Evolutionary conservation across 1,139 yeast genomes (phyloP).

Genomic region (Diutina sp.): DNA sequence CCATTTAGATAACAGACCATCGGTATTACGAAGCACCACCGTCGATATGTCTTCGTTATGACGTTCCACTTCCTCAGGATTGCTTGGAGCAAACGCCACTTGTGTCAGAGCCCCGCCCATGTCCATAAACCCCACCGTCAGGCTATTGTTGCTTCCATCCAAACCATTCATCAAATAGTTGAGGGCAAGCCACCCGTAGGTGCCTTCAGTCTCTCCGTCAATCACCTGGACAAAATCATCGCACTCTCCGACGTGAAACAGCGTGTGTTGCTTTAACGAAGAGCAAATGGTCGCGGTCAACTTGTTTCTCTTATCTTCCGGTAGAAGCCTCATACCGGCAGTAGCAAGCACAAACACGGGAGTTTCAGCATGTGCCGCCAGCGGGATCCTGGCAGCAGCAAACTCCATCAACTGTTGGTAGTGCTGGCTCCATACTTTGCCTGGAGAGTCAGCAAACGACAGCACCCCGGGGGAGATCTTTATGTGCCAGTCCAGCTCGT

Average conservation of each 20-base stretch:
- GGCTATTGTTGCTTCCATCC: constrained; percentile 24
- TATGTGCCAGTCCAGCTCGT: constrained; percentile 44
- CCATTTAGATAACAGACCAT: constrained; percentile 56
- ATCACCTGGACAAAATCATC: constrained; percentile 53
- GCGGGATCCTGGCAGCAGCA: constrained; percentile 50
- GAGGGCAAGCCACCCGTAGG: constrained; percentile 71
- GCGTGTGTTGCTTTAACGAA: constrained; percentile 31
- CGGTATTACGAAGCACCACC: constrained; percentile 41
- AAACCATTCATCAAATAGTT: constrained; percentile 54
- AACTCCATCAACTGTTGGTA: constrained; percentile 39
- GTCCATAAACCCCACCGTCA: constrained; percentile 58
- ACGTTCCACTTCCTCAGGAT: constrained; percentile 32
- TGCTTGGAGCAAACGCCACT: constrained; percentile 63
- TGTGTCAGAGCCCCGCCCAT: constrained; percentile 89
- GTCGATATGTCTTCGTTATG: constrained; percentile 54
- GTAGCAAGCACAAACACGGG: constrained; percentile 69
- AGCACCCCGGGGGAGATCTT: constrained; percentile 67
- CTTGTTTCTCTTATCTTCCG: constrained; percentile 28
- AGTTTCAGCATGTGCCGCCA: constrained; percentile 36
- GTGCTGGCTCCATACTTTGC: constrained; percentile 48
- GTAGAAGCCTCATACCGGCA: constrained; percentile 69
- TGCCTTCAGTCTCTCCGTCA: constrained; percentile 72
- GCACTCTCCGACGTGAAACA: constrained; percentile 40
- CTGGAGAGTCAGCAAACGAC: constrained; percentile 27
- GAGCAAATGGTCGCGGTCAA: constrained; percentile 41